Base-by-base conservation (phyloP, 2,329 filamentous ascomycete species). In the Aspergillus nomiae region DNA sequence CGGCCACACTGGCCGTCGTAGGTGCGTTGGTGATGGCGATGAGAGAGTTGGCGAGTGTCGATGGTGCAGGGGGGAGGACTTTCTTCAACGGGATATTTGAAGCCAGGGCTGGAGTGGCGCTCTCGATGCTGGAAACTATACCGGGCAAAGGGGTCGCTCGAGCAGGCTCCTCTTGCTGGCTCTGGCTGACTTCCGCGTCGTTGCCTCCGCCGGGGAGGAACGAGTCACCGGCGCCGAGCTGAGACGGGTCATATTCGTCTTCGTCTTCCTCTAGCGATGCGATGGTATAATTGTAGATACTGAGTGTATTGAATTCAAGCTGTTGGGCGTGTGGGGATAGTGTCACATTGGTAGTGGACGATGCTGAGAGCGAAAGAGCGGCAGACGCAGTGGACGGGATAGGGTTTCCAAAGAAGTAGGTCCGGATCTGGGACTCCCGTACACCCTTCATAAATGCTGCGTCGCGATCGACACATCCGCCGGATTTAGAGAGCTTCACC, bases 371-470 rank as follows among this genome's bases (percentile, higher is more conserved):
- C 1, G 76, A 76, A 48, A 76, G 71, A 1, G 75, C 74, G 0
- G 74, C 69, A 2, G 75, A 74, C 14, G 72, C 76, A 11, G 76
- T 77, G 12, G 78, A 77, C 2, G 80, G 74, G 11, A 77, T 76
- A 0, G 77, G 70, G 66, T 91, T 90, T 11, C 95, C 95, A 74
- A 97, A 99, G 81, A 99, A 99, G 78, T 99, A 99, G 70, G 94
- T 90, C 68, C 91, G 90, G 58, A 97, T 93, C 57, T 91, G 86
- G 0, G 90, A 87, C 71, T 96, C 91, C 51, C 91, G 86, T 6
- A 87, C 80, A 19, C 88, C 84, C 71, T 92, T 90, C 83, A 94
- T 87, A 76, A 92, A 96, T 0, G 80, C 75, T 43, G 89, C 86
- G 66, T 93, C 90, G 55, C 92, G 86, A 71, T 92, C 87, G 1